Conservation (phyloP, 352 stramenopile species). For the Globisporangium paddicum region DNA sequence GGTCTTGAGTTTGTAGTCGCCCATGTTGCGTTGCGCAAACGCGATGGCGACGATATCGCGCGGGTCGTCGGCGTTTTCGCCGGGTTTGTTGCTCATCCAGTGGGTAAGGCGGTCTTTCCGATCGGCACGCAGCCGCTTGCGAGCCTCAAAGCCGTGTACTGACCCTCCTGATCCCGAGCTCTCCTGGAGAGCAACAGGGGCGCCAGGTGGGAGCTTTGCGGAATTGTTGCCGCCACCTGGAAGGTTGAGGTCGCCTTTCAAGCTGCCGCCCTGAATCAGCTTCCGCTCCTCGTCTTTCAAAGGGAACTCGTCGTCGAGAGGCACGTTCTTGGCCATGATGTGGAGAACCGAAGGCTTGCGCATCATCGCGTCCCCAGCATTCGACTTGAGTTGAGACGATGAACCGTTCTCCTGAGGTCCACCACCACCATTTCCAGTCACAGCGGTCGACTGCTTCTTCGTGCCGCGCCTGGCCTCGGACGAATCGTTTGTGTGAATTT, state of each 20-base stretch:
- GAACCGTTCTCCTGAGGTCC: neutral
- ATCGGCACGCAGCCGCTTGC: conserved; percentile 69
- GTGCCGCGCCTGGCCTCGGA: conserved; percentile 8
- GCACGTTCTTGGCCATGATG: conserved; percentile 53
- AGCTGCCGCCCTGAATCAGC: conserved; percentile 21
- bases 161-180: conserved; percentile 14
- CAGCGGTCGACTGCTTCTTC: conserved; percentile 8
- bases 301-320: conserved; percentile 44
- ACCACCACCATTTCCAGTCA: neutral
- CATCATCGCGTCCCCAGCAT: neutral
- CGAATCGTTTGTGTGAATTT: conserved; percentile 51
- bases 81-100: conserved; percentile 72
- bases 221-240: neutral
- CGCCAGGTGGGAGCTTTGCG: conserved; percentile 14
- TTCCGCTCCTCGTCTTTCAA: conserved; percentile 58
- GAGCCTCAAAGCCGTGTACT: conserved; percentile 76
- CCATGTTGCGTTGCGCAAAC: conserved; percentile 85
- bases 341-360: conserved; percentile 49
- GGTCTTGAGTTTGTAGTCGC: conserved; percentile 92
- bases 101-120: conserved; percentile 58
- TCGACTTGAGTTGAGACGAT: neutral
- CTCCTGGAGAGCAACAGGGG: conserved; percentile 12
- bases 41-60: conserved; percentile 89
- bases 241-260: neutral
- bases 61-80: conserved; percentile 88